These are phyloP conservation scores for Lachnellula subtilissima DNA, from an alignment of 2,329 filamentous ascomycete genomes.

Conservation along the genomic window DNA sequence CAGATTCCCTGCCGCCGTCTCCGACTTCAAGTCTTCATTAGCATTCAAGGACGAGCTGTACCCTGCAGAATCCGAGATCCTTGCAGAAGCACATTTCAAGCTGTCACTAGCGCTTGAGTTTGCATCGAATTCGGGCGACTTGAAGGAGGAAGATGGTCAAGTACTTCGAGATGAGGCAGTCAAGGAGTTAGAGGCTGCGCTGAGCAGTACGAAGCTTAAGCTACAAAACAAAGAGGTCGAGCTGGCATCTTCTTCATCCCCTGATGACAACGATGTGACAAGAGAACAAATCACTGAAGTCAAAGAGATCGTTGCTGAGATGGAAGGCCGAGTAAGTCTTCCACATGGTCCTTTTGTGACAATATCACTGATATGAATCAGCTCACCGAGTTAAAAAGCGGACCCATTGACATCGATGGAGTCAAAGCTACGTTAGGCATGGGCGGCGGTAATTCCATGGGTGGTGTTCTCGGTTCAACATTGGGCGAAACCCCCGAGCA, in stretches of 20 bases:
- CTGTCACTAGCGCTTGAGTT: slow-evolving; percentile 94
- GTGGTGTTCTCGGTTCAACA: slow-evolving; percentile 59
- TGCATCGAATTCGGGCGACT: slow-evolving; percentile 52
- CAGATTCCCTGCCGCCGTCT: slow-evolving; percentile 78
- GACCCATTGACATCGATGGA: slow-evolving; percentile 45
- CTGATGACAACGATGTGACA: slow-evolving; percentile 62
- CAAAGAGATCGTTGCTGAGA: slow-evolving; percentile 72
- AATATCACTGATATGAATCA: slow-evolving; percentile 30
- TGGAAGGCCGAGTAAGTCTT: slow-evolving; percentile 64
- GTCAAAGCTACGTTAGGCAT: slow-evolving; percentile 48
- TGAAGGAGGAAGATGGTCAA: slow-evolving; percentile 56
- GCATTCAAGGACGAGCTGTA: slow-evolving; percentile 75
- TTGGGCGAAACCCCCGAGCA: slow-evolving; percentile 58
- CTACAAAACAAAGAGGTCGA: slow-evolving; percentile 65
- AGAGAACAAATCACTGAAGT: slow-evolving; percentile 64
- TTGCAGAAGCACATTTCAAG: slow-evolving; percentile 95
- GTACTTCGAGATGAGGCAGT: slow-evolving; percentile 66
- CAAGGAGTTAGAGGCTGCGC: slow-evolving; percentile 66
- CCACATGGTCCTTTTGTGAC: not conserved
- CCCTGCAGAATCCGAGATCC: slow-evolving; percentile 72
- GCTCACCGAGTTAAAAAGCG: slow-evolving; percentile 64
- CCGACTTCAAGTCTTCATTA: slow-evolving; percentile 74
- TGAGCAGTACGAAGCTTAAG: slow-evolving; percentile 67
- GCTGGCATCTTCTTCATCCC: slow-evolving; percentile 56
- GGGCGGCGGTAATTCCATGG: slow-evolving; percentile 40